Evolutionary conservation across 768 basidiomycete species (phyloP), one percentile per base, ranked within the genome.

Genomic region (Mycena sanguinolenta): DNA sequence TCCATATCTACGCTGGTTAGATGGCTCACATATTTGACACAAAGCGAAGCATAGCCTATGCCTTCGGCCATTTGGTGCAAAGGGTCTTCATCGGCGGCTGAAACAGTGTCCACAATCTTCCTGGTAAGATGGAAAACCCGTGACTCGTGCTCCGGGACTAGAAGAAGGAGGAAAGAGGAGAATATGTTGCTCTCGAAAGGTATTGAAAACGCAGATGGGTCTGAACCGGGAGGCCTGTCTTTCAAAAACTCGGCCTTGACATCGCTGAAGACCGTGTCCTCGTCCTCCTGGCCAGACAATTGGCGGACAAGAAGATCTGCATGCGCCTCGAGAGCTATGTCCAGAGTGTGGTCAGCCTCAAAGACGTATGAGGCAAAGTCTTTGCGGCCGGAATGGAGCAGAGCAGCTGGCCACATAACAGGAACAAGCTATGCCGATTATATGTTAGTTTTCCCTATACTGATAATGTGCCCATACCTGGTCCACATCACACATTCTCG

Each of bases 401-500:
- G 19, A 74, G 49, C 49, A 2, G n/a, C 49, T 12, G 49, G 49
- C 49, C 49, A 52, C 49, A 52, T 52, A 27, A 52, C 49, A 4
- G n/a, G 49, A 10, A 52, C 49, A 52, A 52, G 49, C 49, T 52
- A 16, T 38, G 36, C 36, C 6, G 14, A 38, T 38, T 38, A 38
- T 14, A 38, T 38, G 8, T 38, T 14, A 38, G 36, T 14, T 38
- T 14, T 38, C 36, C 36, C 36, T 6, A 38, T 38, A 38, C 36
- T 14, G 14, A 38, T 14, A 14, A 38, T 14, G 36, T 38, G 36
- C 36, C 6, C 36, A 38, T 23, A 25, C 27, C 49, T 52, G 49
- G 49, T 25, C 49, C 27, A 27, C 49, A 52, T 25, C 49, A 52
- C 49, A 52, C 4, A 52, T 4, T 19, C 42, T 44, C 42, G 49